These are phyloP conservation scores for Epichloe coenophiala DNA, from an alignment of 2,329 filamentous ascomycete genomes.

Conservation along the genomic window DNA sequence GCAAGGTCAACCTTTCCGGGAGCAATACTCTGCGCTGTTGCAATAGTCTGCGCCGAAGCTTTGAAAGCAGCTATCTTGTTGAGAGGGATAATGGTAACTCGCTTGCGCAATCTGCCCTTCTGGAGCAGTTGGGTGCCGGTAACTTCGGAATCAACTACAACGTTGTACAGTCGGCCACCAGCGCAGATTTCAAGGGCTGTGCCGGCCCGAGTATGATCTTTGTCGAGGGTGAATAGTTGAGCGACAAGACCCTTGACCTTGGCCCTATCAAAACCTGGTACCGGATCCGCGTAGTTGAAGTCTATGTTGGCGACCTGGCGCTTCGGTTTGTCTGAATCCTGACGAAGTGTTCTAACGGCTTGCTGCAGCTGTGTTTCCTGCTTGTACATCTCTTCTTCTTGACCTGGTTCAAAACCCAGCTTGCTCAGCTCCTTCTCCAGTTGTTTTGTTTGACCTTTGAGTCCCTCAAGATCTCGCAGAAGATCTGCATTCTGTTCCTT, in stretches of 20 bases:
- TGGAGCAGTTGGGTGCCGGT: slow-evolving; percentile 88
- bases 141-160: slow-evolving; percentile 87
- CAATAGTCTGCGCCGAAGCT: slow-evolving; percentile 79
- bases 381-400: slow-evolving; percentile 75
- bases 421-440: slow-evolving; percentile 70
- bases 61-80: slow-evolving; percentile 90
- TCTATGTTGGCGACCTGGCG: slow-evolving; percentile 91
- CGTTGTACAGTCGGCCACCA: slow-evolving; percentile 89
- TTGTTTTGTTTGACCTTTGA: slow-evolving; percentile 68
- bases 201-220: slow-evolving; percentile 68
- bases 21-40: slow-evolving; percentile 76
- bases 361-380: slow-evolving; percentile 71
- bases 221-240: slow-evolving; percentile 82
- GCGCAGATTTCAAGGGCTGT: slow-evolving; percentile 94
- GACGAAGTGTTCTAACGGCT: slow-evolving; percentile 66
- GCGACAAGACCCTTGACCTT: slow-evolving; percentile 94
- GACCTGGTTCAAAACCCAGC: slow-evolving; percentile 77
- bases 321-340: slow-evolving; percentile 73
- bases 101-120: slow-evolving; percentile 79
- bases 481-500: slow-evolving; percentile 87
- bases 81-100: slow-evolving; percentile 95
- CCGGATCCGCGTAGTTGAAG: slow-evolving; percentile 85
- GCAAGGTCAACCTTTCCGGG: slow-evolving; percentile 91
- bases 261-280: slow-evolving; percentile 79
- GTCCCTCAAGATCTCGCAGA: slow-evolving; percentile 68